Base-by-base conservation (phyloP, 2,329 filamentous ascomycete species). In the Alternaria burnsii region DNA sequence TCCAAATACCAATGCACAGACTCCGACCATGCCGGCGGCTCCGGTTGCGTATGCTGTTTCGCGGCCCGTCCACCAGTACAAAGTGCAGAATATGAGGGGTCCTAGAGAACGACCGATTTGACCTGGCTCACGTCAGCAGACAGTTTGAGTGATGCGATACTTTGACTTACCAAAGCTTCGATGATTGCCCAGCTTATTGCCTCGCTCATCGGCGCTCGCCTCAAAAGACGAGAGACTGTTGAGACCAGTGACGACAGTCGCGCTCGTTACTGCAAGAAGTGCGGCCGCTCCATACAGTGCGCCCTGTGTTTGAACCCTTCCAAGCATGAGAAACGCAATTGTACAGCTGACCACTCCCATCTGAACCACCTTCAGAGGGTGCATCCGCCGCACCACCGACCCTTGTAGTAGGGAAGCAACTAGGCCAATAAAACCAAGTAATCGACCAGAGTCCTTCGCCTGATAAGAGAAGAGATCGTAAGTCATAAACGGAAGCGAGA, bases 31-130 rank as follows among this genome's bases (percentile, higher is more conserved):
- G 5, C 93, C 93, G 12, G 87, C 84, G 0, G 92, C 91, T 4
- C 95, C 95, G 70, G 93, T 85, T 1, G 83, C 84, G 78, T 98
- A 99, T 2, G 95, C 95, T 11, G 89, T 85, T 74, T 96, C 91
- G 47, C 95, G 85, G 0, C 95, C 95, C 7, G 93, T 94, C 95
- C 95, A 99, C 95, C 95, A 99, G 81, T 99, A 99, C 57, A 99
- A 83, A 50, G 92, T 93, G 63, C 95, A 98, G 76, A 99, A 99
- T 36, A 97, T 81, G 5, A 99, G 78, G 0, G 95, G 95, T 0
- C 95, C 95, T 11, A 97, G 78, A 0, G 94, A 93, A 34, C 95
- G 86, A 3, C 95, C 95, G 4, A 94, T 86, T 82, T 99, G 95
- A 6, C 95, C 94, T 89, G 84, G 41, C 5, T 4, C 36, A 22